Base-by-base conservation (phyloP, 1,284 basidiomycete genomes). In the Trichosporon asahii region DNA sequence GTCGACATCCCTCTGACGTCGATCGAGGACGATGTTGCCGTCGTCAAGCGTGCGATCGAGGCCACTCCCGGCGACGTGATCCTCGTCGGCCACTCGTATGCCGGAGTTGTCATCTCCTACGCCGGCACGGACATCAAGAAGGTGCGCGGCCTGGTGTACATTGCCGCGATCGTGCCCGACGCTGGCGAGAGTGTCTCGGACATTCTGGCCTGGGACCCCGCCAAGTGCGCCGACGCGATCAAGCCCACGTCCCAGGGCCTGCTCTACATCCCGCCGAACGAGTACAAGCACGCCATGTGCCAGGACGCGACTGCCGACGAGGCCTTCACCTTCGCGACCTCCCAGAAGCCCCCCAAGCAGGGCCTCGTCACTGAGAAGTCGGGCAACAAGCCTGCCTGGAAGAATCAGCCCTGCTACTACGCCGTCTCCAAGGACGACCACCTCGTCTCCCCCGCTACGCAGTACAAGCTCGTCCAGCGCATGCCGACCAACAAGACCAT, bases 201-300 rank as follows among this genome's bases (percentile, higher is more conserved):
- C 65, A 25, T 46, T 44, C 65, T 61, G 27, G 14, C 57, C 27
- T 61, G 57, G 57, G 57, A 61, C 27, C 57, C 57, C 6, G 57
- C 57, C 57, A 33, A n/a, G 94, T 37, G 61, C 14, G 63, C 67
- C 33, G 33, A 14, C 63, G 25, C 23, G 31, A 31, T 64, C 33
- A 37, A 33, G 66, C 66, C 66, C 18, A 67, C 55, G 35, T 25
- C 15, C 15, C 21, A 44, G 23, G 55, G 35, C 23, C 25, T 23
- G 25, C 57, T 67, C 37, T 60, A 46, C 35, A 46, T 61, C 55
- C 35, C 37, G 21, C 55, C 33, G 35, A 37, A 27, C 66, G 35
- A 63, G 35, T 67, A 29, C 57, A 23, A 40, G 23, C 21, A 27
- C 23, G 21, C 23, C 18, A 44, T 67, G 37, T 40, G 35, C 55